These are phyloP conservation scores for Rhizopus sp. DNA, from an alignment of 371 early-diverging fungal genomes.

Conservation along the genomic window DNA sequence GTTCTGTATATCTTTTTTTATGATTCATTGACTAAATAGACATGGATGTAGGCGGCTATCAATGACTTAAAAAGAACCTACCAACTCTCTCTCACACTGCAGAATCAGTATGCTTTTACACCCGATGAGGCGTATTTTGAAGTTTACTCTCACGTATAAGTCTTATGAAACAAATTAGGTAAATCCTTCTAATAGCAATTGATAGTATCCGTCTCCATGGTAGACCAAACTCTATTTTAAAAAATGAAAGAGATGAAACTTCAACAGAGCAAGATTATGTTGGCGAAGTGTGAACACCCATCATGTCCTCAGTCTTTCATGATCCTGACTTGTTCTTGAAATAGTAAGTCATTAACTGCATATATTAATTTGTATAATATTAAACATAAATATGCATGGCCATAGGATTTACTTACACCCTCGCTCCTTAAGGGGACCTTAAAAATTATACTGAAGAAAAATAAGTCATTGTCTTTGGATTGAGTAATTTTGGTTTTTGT, in stretches of 20 bases:
- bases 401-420: no score
- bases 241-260: slow-evolving; percentile 1
- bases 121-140: slow-evolving; percentile 8
- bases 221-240: slow-evolving; percentile 6
- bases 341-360: slow-evolving; percentile 9
- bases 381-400: slow-evolving; percentile 12
- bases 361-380: slow-evolving; percentile 4
- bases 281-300: slow-evolving; percentile 14
- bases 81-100: background rate
- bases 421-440: no score
- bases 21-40: slow-evolving; percentile 1
- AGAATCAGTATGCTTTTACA: slow-evolving; percentile 7
- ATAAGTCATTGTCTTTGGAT: no score
- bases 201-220: slow-evolving; percentile 7
- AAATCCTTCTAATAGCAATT: slow-evolving; percentile 9
- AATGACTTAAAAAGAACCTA: slow-evolving; percentile 4
- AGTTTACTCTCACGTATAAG: slow-evolving; percentile 10
- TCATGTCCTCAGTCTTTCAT: slow-evolving; percentile 8
- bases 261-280: slow-evolving; percentile 14
- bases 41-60: background rate
- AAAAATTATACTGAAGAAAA: no score
- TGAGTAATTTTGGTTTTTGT: no score
- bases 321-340: background rate
- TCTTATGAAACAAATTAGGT: slow-evolving; percentile 4
- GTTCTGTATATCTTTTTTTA: background rate